Evolutionary conservation across 345 rosid species (phyloP).

Genomic region (Rhizophora mangle): DNA sequence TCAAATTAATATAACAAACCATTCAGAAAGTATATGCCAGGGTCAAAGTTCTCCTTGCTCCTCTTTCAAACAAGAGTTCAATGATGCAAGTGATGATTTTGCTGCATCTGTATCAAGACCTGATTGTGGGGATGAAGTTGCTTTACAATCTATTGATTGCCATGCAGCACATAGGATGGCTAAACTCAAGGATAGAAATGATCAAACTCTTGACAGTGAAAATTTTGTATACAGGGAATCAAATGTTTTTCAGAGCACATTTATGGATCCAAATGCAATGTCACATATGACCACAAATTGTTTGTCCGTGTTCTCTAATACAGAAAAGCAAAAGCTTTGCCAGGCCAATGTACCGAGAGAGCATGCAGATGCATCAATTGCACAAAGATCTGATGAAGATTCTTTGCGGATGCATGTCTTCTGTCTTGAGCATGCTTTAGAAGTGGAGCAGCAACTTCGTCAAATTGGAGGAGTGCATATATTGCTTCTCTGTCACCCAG

Average conservation of each 20-base stretch:
- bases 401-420: constrained; percentile 82
- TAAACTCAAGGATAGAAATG: constrained; percentile 26
- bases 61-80: constrained; percentile 19
- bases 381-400: constrained; percentile 60
- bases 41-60: constrained; percentile 19
- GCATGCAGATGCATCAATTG: constrained; percentile 32
- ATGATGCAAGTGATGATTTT: constrained; percentile 19
- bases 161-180: constrained; percentile 14
- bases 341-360: constrained; percentile 24
- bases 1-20: constrained; percentile 27
- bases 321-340: constrained; percentile 32
- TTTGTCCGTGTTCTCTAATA: constrained; percentile 23
- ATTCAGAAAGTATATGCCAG: constrained; percentile 24
- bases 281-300: constrained; percentile 32
- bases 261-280: constrained; percentile 18
- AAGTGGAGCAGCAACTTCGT: constrained; percentile 76
- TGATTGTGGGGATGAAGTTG: constrained; percentile 29
- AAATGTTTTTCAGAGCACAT: constrained; percentile 27
- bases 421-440: constrained; percentile 97
- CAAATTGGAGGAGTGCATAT: constrained; percentile 77
- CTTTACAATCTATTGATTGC: constrained; percentile 27
- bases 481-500: constrained; percentile 89
- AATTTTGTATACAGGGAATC: constrained; percentile 29
- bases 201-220: constrained; percentile 36
- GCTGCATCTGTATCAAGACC: constrained; percentile 15